phyloP scores from a whole-genome alignment of 306 rosid genomes.

The Astragalus glycyphyllos region DNA sequence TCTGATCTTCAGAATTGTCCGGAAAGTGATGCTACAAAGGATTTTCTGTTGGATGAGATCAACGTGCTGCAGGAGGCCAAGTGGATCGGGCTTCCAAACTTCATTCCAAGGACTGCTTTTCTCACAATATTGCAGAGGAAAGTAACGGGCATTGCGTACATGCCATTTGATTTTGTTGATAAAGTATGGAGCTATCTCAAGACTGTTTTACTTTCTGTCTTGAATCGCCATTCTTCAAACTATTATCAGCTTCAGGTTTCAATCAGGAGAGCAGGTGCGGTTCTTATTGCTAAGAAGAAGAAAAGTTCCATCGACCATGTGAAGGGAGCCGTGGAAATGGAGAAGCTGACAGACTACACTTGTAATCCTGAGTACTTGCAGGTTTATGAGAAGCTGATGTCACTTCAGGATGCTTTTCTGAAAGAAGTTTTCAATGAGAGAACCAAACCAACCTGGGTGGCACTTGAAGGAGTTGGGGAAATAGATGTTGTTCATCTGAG shows the following conservation, averaged over 20 bases:
- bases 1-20: background rate
- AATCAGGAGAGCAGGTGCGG: conserved; percentile 14
- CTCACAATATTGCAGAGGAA: conserved; percentile 34
- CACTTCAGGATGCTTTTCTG: conserved; percentile 16
- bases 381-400: conserved; percentile 31
- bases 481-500: conserved; percentile 39
- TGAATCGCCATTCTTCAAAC: conserved; percentile 22
- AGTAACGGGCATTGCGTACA: conserved; percentile 26
- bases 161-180: conserved; percentile 44
- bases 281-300: conserved; percentile 41
- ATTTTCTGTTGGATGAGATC: conserved; percentile 50
- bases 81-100: conserved; percentile 54
- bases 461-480: conserved; percentile 46
- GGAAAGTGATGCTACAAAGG: background rate
- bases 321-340: conserved; percentile 48
- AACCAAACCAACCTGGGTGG: background rate
- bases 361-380: conserved; percentile 40
- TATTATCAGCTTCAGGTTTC: conserved; percentile 54
- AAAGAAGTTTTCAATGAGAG: fast-evolving
- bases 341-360: conserved; percentile 50
- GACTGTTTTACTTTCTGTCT: conserved; percentile 36
- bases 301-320: conserved; percentile 36
- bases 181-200: conserved; percentile 52
- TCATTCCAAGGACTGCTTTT: conserved; percentile 52
- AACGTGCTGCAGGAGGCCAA: conserved; percentile 47